Conservation (phyloP, 352 stramenopile genomes). For the Pythium utonaiense region DNA sequence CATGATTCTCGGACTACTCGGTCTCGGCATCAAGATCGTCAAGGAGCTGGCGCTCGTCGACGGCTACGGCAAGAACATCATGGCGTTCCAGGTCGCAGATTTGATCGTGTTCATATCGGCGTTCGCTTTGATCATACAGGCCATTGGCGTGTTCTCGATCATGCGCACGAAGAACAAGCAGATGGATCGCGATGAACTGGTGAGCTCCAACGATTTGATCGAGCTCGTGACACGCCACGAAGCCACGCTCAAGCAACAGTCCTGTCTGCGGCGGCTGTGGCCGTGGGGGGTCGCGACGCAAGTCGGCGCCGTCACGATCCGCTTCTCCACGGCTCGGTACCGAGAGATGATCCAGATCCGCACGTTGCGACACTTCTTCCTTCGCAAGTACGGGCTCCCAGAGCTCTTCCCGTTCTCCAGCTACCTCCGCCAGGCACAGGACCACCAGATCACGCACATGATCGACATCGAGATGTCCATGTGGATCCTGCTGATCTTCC, state of each 20-base stretch:
- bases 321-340: slow-evolving; percentile 7
- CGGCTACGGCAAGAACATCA: slow-evolving; percentile 18
- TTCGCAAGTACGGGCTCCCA: slow-evolving; percentile 17
- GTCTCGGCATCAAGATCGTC: slow-evolving; percentile 34
- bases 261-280: slow-evolving; percentile 9
- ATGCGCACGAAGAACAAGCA: slow-evolving; percentile 29
- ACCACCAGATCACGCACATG: slow-evolving; percentile 73
- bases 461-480: slow-evolving; percentile 67
- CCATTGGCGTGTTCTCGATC: slow-evolving; percentile 26
- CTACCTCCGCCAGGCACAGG: slow-evolving; percentile 64
- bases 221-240: slow-evolving; percentile 25
- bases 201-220: slow-evolving; percentile 24
- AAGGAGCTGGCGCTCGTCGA: slow-evolving; percentile 18
- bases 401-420: slow-evolving; percentile 54
- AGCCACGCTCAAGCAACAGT: slow-evolving; percentile 10
- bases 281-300: slow-evolving; percentile 1
- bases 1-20: slow-evolving; percentile 29
- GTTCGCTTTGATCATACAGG: slow-evolving; percentile 29
- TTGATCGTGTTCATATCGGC: slow-evolving; percentile 33
- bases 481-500: slow-evolving; percentile 26
- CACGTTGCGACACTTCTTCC: slow-evolving; percentile 23
- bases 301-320: slow-evolving; percentile 1
- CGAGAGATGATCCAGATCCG: slow-evolving; percentile 18
- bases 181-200: slow-evolving; percentile 18
- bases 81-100: slow-evolving; percentile 34